A percentile compares a stretch with the other conserved stretches of the same genome.
Conservation (phyloP, 495 filamentous ascomycete species). For the Opeltia flavorubescens region DNA sequence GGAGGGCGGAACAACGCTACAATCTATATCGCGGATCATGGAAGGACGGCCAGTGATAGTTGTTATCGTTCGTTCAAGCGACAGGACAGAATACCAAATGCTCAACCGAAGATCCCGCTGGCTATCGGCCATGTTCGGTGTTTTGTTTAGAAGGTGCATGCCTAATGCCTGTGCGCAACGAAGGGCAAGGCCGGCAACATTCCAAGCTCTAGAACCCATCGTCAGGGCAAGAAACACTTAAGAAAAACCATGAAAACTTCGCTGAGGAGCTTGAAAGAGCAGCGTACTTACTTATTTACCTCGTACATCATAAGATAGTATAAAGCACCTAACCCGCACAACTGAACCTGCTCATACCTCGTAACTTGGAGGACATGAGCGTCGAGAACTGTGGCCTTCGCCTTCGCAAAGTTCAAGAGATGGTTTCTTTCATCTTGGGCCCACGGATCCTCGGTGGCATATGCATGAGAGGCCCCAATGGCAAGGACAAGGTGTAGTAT, state of each 20-base stretch:
- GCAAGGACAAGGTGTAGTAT: slow-evolving; percentile 53
- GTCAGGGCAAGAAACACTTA: too few species aligned
- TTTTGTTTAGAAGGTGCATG: slow-evolving; percentile 43
- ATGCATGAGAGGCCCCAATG: slow-evolving; percentile 37
- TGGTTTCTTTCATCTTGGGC: slow-evolving; percentile 35
- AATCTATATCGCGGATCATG: slow-evolving; percentile 38
- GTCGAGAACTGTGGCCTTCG: slow-evolving; percentile 37
- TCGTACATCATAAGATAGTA: slow-evolving; percentile 45
- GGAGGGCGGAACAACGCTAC: slow-evolving; percentile 39
- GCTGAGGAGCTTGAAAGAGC: background rate
- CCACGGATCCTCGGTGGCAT: slow-evolving; percentile 31
- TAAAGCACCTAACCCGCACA: slow-evolving; percentile 41
- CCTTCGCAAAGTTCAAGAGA: slow-evolving; percentile 39
- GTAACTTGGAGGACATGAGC: slow-evolving; percentile 33
- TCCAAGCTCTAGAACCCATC: slow-evolving; percentile 39
- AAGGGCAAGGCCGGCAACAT: slow-evolving; percentile 40
- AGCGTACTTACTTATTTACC: slow-evolving; percentile 37
- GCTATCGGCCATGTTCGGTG: slow-evolving; percentile 28
- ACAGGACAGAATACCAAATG: slow-evolving; percentile 48
- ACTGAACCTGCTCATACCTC: slow-evolving; percentile 41
- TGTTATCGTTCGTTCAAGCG: slow-evolving; percentile 41
- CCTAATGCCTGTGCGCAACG: slow-evolving; percentile 44
- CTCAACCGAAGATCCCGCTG: slow-evolving; percentile 43
- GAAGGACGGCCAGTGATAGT: slow-evolving; percentile 47
- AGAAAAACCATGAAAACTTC: too few species aligned